Evolutionary conservation across 345 rosid species (phyloP), one percentile per base, ranked within the genome.

Genomic region (Erysimum cheiranthoides): DNA sequence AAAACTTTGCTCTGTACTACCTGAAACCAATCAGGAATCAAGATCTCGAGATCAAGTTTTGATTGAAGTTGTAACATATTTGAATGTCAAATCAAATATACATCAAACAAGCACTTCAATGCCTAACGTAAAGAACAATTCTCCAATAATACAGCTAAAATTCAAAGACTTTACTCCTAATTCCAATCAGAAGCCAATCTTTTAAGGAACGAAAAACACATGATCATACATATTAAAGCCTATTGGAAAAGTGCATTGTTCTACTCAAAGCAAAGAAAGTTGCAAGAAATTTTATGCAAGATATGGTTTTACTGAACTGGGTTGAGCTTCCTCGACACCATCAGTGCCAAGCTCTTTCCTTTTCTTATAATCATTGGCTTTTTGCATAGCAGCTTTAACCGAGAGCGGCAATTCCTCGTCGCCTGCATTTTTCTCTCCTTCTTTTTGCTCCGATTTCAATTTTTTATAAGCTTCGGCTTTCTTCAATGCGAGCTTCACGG

Each of bases 401-500:
- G 85, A 10, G 63, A 52, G 81, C 6, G 81, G 71, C 39, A 84
- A 70, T 53, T 61, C 71, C 12, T 78, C 74, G 3, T 66, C 81
- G 5, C 36, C 39, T 2, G 31, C 36, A 43, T 18, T 52, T 61
- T 16, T 56, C 56, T 78, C 47, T 6, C 3, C 11, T 17, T 10
- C 42, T 34, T n/a, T 18, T 52, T 27, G 70, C 71, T 77, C 76
- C 1, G 56, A 10, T 57, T 74, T 75, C 2, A 66, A 61, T 66
- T 84, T 82, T 82, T 71, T 85, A 56, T 87, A 89, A 1, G 86
- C 85, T 80, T 80, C 81, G 1, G 90, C 92, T 81, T 80, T 91
- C 81, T 85, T 86, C 63, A 86, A 85, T 4, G 98, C 92, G n/a
- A 88, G 87, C 74, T 86, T 89, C 4, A 87, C 80, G 8, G 78